Base-by-base conservation (phyloP, 2,329 filamentous ascomycete genomes). In the Exophiala spinifera region DNA sequence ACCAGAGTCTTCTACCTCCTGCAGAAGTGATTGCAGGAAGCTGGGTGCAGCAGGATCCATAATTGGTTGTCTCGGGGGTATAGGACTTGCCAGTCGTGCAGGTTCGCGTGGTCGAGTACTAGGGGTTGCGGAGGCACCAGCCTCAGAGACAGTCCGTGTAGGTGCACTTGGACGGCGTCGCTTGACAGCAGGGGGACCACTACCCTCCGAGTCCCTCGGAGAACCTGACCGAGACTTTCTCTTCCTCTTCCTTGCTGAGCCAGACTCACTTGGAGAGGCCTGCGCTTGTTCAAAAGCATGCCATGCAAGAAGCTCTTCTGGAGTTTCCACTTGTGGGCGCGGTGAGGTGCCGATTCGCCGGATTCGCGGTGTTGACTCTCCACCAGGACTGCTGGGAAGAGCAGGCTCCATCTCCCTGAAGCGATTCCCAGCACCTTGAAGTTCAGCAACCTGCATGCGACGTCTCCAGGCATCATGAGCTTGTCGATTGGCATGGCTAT, bases 211-310 rank as follows among this genome's bases (percentile, higher is more conserved):
- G 61, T 90, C 88, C 4, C 77, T 76, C 2, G 88, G 88, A 5
- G 89, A 91, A 10, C 81, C 80, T 11, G 86, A 88, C 1, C 80
- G 76, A 3, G 90, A 95, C 67, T 90, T 94, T 49, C 91, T 84
- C 73, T 96, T 91, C 55, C 88, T 84, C 48, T 77, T 75, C 59
- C 73, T 78, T 46, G 78, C 70, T 45, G 71, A 66, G 28, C 48
- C 59, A 60, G 73, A 69, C 19, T 78, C 71, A 57, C 75, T 78
- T 60, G 87, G 80, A 15, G 82, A 79, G 57, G 91, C 86, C 60
- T 89, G 82, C 40, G 89, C 91, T 69, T 86, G 88, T 63, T 96
- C 91, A 59, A 97, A 86, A 17, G 88, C 90, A 59, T 91, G 89
- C 94, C 92, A 96, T 3, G 92, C 90, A 54, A 85, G 80, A 50